Evolutionary conservation across 768 basidiomycete species (phyloP), one percentile per base, ranked within the genome.

Genomic region (Clathrus columnatus): DNA sequence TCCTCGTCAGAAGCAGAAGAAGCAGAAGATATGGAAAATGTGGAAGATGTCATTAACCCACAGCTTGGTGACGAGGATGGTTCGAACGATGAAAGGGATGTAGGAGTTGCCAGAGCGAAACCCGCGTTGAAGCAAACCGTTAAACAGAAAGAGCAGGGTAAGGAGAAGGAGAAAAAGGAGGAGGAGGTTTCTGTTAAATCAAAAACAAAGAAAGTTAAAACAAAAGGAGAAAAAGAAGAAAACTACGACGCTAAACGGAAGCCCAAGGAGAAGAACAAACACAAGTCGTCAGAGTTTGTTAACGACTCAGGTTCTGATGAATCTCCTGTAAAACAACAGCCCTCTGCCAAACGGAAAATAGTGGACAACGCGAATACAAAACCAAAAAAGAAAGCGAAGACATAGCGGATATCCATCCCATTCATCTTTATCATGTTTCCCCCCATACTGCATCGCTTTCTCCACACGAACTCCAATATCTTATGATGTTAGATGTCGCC

Each of bases 81-180:
- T 47, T 66, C 72, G 36, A 68, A 67, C 5, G 62, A 59, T 51
- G 58, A 66, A 50, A 61, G 64, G 6, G 67, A 72, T 30, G 65
- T 66, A 43, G 67, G 64, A 10, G 64, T 52, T 11, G 61, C 57
- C 21, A 48, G 53, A 48, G 50, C 63, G 54, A 29, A 24, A 18
- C 47, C 18, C 8, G 47, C 57, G 18, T 52, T 49, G 57, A 59
- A 63, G 58, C 61, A 67, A 57, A 67, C 67, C 53, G 62, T 65
- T 59, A 68, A 67, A 51, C 65, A 67, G 50, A 62, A 63, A 50
- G 68, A 66, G 56, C 65, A 62, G 27, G 64, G 64, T 59, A 67
- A 65, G 26, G 51, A 23, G 56, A 41, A 57, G 51, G 58, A 54
- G 21, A 43, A 26, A 17, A 59, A 59, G 45, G 60, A 24, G 29